A percentile compares a stretch with the other conserved stretches of the same genome.
phyloP scores from a whole-genome alignment of 2,329 filamentous ascomycete species.

The Aspergillus hiratsukae region DNA sequence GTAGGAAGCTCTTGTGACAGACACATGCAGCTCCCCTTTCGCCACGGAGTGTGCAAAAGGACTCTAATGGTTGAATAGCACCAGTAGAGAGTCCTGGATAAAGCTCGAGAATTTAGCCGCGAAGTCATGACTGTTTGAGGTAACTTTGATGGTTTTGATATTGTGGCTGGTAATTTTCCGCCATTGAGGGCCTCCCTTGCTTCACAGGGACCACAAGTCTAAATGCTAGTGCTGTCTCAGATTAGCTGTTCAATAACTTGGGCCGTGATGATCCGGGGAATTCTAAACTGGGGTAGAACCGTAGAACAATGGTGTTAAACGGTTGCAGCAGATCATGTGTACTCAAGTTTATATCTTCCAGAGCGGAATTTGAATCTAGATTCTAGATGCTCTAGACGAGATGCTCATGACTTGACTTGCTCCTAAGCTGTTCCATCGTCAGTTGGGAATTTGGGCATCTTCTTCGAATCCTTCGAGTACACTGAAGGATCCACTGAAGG shows the following conservation, averaged over 20 bases:
- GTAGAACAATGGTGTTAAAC: background rate
- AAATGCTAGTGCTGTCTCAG: background rate
- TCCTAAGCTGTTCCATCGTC: background rate
- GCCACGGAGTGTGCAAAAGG: background rate
- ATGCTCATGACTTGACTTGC: no score
- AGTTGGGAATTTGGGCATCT: background rate
- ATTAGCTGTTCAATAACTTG: background rate
- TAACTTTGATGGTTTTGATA: background rate
- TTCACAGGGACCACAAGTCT: no score
- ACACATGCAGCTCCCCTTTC: background rate
- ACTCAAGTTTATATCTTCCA: background rate
- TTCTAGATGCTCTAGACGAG: no score
- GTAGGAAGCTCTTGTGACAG: background rate
- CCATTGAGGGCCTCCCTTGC: background rate
- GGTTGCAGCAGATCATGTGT: no score
- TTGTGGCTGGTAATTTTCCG: background rate
- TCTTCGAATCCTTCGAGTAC: background rate
- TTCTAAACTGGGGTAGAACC: background rate
- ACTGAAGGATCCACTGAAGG: background rate
- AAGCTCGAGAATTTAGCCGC: background rate
- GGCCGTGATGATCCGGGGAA: background rate
- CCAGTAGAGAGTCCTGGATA: background rate
- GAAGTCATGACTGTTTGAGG: background rate
- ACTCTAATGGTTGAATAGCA: background rate
- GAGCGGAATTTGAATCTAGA: background rate